Conservation (phyloP, 805 yeast species). For the Barnettozyma sucrosica region DNA sequence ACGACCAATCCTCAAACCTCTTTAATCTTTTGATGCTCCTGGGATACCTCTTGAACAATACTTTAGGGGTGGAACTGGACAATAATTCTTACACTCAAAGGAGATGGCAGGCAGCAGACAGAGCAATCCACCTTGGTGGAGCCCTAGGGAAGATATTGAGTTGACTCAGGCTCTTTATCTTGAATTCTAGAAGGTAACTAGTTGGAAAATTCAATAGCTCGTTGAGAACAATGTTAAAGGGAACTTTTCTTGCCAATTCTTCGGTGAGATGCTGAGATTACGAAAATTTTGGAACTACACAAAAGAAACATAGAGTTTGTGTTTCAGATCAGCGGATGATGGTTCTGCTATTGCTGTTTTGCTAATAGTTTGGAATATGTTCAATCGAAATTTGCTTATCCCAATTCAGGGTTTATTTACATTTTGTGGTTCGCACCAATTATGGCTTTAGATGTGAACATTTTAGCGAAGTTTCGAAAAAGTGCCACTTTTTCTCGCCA, state of each 20-base stretch:
- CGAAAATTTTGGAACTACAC: too few species aligned
- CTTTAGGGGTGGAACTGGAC: not conserved
- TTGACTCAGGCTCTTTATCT: not conserved
- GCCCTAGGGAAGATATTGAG: not conserved
- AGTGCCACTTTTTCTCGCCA: too few species aligned
- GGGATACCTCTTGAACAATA: not conserved
- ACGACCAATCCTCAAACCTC: not conserved
- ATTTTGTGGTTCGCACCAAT: not conserved
- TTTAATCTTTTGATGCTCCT: not conserved
- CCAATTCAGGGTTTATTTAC: not conserved
- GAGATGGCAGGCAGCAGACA: not conserved
- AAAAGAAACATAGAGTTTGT: too few species aligned
- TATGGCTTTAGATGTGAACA: not conserved
- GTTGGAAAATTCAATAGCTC: not conserved
- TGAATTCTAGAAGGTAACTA: not conserved
- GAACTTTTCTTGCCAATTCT: too few species aligned
- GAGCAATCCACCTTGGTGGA: not conserved
- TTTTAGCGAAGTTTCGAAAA: not conserved
- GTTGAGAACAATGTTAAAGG: not conserved
- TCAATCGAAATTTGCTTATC: not conserved
- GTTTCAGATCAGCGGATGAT: too few species aligned
- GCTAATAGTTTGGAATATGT: too few species aligned
- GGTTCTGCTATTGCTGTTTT: too few species aligned
- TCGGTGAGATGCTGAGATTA: too few species aligned
- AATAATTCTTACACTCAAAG: not conserved